Base-by-base conservation (phyloP, 2,329 filamentous ascomycete genomes). In the Lasiodiplodia sp. region DNA sequence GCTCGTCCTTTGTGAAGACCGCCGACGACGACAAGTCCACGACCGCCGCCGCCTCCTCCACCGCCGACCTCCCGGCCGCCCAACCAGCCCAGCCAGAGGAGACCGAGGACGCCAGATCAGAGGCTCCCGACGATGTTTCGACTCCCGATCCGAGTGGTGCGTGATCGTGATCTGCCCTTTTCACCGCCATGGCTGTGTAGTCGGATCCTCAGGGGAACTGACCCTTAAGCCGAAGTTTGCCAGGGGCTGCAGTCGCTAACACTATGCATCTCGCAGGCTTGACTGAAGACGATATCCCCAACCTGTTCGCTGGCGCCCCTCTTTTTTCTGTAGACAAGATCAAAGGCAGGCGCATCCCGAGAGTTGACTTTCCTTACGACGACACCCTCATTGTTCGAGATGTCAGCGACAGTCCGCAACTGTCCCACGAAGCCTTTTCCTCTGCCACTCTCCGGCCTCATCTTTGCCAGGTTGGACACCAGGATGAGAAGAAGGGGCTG, bases 291-390 rank as follows among this genome's bases (percentile, higher is more conserved):
- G 88, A 91, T 72, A 81, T 92, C 64, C 88, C 90, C 79, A 88
- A 88, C 78, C 85, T 92, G 74, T 93, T 92, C 82, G 91, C 90
- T 31, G 90, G 91, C n/a, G 91, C 91, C 53, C 91, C 91, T 71
- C 90, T 92, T 76, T 92, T 90, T 81, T 89, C 88, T 77, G 85
- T 87, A 72, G 85, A 87, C 65, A 86, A 84, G 69, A 85, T 88
- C 72, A 86, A 87, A 84, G 75, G 85, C 84, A 69, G 87, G 85
- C 87, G 87, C 25, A 85, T 88, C 72, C 89, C 90, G 25, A 87
- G 84, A 60, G 88, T 90, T 34, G 87, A 88, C 47, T 92, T 89
- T 75, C 90, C 90, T 1, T 92, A 89, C 85, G 88, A 92, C 76
- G 84, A 87, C 70, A 82, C 86, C 70, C 78, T 91, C 68, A 81